A percentile compares a stretch with the other conserved stretches of the same genome.
Conservation (phyloP, 192 early-diverging fungal species). For the Obelidium mucronatum region DNA sequence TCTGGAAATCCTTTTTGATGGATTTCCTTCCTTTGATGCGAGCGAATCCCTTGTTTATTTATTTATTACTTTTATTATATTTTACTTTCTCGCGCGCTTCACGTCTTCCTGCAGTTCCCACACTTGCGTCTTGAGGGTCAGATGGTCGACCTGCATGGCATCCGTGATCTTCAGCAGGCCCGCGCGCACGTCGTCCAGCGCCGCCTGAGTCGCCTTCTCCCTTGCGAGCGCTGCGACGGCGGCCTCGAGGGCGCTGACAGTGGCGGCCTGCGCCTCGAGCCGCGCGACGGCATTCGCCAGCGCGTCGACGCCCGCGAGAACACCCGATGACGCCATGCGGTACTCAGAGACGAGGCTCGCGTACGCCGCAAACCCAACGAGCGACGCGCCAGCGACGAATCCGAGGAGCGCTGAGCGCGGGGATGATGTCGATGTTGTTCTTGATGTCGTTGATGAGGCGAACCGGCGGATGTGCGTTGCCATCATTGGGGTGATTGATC, state of each 20-base stretch:
- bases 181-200: constrained; percentile 36
- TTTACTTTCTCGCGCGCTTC: constrained; percentile 37
- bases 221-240: constrained; percentile 64
- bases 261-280: constrained; percentile 76
- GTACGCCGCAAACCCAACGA: constrained; percentile 66
- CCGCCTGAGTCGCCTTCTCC: constrained; percentile 66
- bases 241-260: constrained; percentile 78
- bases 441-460: no score
- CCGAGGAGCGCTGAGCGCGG: constrained; percentile 56
- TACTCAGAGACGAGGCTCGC: constrained; percentile 90
- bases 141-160: constrained; percentile 76
- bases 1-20: no score
- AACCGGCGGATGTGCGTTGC: no score
- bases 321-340: constrained; percentile 69
- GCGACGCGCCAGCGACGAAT: constrained; percentile 79
- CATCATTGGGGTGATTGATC: no score
- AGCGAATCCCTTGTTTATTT: background rate
- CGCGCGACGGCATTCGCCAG: constrained; percentile 75
- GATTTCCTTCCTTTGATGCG: no score
- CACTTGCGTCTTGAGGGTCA: constrained; percentile 85
- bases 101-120: constrained; percentile 69
- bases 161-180: constrained; percentile 65
- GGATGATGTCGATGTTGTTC: no score
- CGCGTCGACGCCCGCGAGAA: constrained; percentile 80
- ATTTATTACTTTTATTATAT: background rate